Conservation (phyloP, 257 asterid species). For the Penstemon davidsonii region DNA sequence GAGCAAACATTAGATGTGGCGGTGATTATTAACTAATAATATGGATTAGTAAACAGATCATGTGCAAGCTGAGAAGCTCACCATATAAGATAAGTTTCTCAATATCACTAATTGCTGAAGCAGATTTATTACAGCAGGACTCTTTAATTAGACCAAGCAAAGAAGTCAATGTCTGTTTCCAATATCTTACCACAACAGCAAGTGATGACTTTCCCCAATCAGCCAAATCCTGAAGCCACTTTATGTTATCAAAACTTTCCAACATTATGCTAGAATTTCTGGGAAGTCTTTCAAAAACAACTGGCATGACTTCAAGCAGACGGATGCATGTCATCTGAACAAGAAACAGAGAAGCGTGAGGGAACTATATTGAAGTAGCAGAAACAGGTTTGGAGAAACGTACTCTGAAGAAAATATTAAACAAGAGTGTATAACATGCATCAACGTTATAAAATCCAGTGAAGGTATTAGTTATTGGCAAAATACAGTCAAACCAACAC, state of each 20-base stretch:
- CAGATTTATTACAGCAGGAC: constrained; percentile 52
- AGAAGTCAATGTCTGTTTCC: constrained; percentile 73
- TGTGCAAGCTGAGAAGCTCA: constrained; percentile 38
- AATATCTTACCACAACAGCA: constrained; percentile 79
- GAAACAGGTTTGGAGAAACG: constrained; percentile 23
- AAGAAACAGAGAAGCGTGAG: constrained; percentile 26
- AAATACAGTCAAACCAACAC: constrained; percentile 23
- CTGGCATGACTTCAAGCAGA: constrained; percentile 77
- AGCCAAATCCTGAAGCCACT: constrained; percentile 80
- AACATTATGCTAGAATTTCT: constrained; percentile 34
- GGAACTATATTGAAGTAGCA: constrained; percentile 22
- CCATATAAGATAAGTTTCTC: constrained; percentile 75
- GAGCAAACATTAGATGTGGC: constrained; percentile 20
- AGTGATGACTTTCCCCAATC: constrained; percentile 95
- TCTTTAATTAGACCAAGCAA: constrained; percentile 66
- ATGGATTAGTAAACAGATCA: constrained; percentile 21
- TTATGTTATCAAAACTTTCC: constrained; percentile 39
- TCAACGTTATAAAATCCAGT: constrained; percentile 14
- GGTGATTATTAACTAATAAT: constrained; percentile 18
- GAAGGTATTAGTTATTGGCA: constrained; percentile 10
- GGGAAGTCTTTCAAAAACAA: constrained; percentile 60
- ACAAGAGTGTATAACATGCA: constrained; percentile 24
- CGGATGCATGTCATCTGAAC: constrained; percentile 92
- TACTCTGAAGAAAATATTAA: constrained; percentile 17
- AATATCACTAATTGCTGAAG: constrained; percentile 51